Evolutionary conservation across 139 green algal genomes (phyloP).

Genomic region (Mychonastes homosphaera): DNA sequence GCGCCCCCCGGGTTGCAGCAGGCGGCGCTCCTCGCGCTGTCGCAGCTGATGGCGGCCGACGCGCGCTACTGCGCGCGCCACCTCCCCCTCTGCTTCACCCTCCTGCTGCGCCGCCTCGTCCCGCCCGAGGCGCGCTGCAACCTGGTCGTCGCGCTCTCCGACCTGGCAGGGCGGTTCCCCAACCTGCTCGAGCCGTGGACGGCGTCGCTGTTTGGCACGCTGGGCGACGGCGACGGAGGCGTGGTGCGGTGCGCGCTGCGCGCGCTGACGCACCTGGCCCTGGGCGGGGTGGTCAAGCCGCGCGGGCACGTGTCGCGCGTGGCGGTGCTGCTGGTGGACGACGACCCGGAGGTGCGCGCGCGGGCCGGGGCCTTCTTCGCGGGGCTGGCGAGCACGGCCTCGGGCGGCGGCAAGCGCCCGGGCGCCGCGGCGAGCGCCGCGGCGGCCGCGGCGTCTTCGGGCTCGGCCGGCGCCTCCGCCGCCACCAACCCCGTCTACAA

Average conservation of each 20-base stretch:
- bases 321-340: slow-evolving; percentile 58
- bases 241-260: slow-evolving; percentile 61
- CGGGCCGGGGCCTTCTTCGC: slow-evolving; percentile 20
- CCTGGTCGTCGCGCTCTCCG: slow-evolving; percentile 75
- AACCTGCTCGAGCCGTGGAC: slow-evolving; percentile 94
- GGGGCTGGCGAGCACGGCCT: slow-evolving; percentile 20
- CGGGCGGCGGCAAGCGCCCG: slow-evolving; percentile 3
- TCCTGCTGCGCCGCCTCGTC: slow-evolving; percentile 11
- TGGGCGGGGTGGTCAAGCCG: slow-evolving; percentile 96
- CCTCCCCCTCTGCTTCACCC: background rate
- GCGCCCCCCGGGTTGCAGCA: slow-evolving; percentile 48
- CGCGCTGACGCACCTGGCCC: slow-evolving; percentile 87
- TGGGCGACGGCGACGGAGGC: slow-evolving; percentile 24
- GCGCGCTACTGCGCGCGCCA: slow-evolving; percentile 51
- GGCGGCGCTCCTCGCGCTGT: slow-evolving; percentile 69
- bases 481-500: slow-evolving; percentile 80
- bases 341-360: slow-evolving; percentile 8
- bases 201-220: slow-evolving; percentile 60
- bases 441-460: background rate
- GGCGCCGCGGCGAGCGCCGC: background rate
- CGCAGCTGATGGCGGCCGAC: slow-evolving; percentile 86
- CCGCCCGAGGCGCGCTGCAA: slow-evolving; percentile 37
- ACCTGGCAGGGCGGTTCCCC: slow-evolving; percentile 82
- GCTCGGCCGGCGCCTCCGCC: slow-evolving; percentile 14
- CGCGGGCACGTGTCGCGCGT: slow-evolving; percentile 81